These are phyloP conservation scores for Eucalyptus melliodora DNA, from an alignment of 345 rosid species.

Conservation along the genomic window DNA sequence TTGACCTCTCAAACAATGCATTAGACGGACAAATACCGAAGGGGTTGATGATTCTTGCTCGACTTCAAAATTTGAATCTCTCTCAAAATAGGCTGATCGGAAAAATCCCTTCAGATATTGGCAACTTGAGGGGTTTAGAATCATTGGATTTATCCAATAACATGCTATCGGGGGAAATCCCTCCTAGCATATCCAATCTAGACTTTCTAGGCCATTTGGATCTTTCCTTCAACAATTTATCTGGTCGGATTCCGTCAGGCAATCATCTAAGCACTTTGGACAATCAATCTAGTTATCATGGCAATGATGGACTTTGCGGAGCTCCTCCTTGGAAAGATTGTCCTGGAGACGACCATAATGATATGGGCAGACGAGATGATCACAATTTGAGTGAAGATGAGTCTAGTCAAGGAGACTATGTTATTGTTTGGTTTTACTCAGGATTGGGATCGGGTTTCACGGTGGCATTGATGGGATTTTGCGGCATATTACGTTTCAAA, in stretches of 20 bases:
- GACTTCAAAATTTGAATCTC: not conserved
- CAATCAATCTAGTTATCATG: fast-evolving
- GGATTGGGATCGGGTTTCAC: not conserved
- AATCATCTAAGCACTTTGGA: not conserved
- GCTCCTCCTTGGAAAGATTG: not conserved
- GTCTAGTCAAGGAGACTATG: not conserved
- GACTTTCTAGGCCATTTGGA: not conserved
- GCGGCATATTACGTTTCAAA: not conserved
- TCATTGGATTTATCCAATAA: not conserved
- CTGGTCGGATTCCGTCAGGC: not conserved
- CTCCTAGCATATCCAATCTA: not conserved
- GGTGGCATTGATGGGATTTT: not conserved
- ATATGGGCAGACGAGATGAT: fast-evolving
- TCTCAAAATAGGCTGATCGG: not conserved
- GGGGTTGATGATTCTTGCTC: not conserved
- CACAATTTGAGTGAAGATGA: not conserved
- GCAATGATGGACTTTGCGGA: not conserved
- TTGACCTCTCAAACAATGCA: not conserved
- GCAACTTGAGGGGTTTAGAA: not conserved
- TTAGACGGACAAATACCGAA: not conserved
- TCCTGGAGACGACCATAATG: fast-evolving
- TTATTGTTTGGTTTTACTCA: not conserved
- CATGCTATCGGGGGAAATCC: not conserved
- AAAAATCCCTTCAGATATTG: not conserved
- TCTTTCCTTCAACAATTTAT: not conserved